Evolutionary conservation across 495 filamentous ascomycete genomes (phyloP), one percentile per base, ranked within the genome.

Genomic region (Evernia prunastri): DNA sequence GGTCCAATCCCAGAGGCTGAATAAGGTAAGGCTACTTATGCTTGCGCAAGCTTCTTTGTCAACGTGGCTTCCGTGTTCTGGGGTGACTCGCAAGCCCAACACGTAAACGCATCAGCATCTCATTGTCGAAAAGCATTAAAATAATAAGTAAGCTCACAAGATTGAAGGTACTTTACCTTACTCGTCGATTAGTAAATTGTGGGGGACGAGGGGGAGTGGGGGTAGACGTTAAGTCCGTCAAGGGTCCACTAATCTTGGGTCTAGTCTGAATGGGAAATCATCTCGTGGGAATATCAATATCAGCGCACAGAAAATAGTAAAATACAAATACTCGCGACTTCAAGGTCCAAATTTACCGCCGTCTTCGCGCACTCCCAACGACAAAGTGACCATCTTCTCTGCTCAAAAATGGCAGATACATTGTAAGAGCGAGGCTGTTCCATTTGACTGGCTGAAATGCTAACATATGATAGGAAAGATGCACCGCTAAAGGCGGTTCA

Each of bases 401-500:
- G 1, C 0, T 6, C 1, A 9, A 43, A 56, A 10, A 64, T 67
- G 54, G 67, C 67, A 3, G 64, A 66, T 40, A 17, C 56, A 45
- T 25, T 69, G 67, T 67, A 58, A n/a, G 64, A 53, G 20, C 20
- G 42, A 36, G 4, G 17, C 29, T 51, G 18, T 47, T 5, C 39
- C 9, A 29, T n/a, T 25, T 20, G 0, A 7, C 4, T 45, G 1
- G 4, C n/a, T 7, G 2, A 18, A 25, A 43, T 35, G 29, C 67
- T 69, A 43, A 69, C n/a, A 8, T 51, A 2, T 25, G 9, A 25
- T 56, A 81, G 79, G 58, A 86, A 84, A 77, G 83, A 88, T 75
- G 76, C 74, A 72, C 83, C 87, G 75, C 79, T 89, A 76, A 84
- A 85, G 78, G 82, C 87, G 81, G 87, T 90, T 71, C 90, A 92